Conservation (phyloP, 164 flowering plant species). For the Paratinospora sagittata region DNA sequence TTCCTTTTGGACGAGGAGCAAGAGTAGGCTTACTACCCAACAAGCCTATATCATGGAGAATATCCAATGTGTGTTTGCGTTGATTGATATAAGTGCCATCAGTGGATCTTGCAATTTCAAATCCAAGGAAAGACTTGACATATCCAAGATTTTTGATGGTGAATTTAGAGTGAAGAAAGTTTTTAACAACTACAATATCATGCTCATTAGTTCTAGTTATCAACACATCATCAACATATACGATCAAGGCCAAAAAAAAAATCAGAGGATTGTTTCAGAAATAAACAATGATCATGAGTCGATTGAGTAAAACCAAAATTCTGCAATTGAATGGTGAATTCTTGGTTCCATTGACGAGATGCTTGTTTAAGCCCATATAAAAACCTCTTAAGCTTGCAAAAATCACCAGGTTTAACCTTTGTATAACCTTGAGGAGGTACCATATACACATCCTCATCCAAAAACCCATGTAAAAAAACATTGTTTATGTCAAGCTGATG, state of each 20-base stretch:
- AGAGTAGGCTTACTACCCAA: background rate
- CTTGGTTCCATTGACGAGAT: background rate
- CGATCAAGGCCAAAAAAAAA: too few relatives aligned
- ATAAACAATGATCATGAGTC: background rate
- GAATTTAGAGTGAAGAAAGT: background rate
- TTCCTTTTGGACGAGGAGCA: background rate
- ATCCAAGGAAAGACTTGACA: background rate
- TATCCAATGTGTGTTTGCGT: background rate
- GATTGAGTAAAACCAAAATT: background rate
- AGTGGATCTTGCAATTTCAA: background rate
- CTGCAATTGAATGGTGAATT: background rate
- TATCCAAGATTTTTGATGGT: background rate
- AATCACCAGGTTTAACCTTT: background rate
- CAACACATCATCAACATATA: too few relatives aligned
- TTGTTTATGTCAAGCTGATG: background rate
- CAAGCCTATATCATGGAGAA: background rate
- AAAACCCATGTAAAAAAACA: background rate
- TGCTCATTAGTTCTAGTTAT: background rate
- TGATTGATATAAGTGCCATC: background rate
- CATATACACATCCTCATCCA: background rate
- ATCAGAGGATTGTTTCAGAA: too few relatives aligned
- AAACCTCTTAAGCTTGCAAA: background rate
- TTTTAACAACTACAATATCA: background rate
- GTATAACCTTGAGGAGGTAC: background rate
- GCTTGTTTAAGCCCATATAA: background rate